Evolutionary conservation across 1,284 basidiomycete genomes (phyloP), one percentile per base, ranked within the genome.

Genomic region (Macrocystidia cucumis): DNA sequence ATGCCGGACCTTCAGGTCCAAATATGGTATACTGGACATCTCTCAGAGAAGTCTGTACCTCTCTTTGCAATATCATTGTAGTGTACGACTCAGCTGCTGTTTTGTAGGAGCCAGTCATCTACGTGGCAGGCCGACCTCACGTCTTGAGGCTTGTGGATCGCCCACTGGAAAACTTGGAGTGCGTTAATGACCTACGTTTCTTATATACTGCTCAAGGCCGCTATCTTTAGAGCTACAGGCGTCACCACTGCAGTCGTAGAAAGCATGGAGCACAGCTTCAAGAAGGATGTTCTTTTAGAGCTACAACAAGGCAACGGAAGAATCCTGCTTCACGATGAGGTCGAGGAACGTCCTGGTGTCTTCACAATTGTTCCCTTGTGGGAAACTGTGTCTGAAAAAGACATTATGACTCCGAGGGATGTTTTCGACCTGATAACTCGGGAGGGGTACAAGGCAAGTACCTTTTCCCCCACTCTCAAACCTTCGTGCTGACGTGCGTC

Each of bases 91-190:
- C 14, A 29, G 26, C 39, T 38, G 39, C 32, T 40, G 27, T 38
- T 14, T 21, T 46, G 6, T 43, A 91, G 78, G 96, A 98, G 65
- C 95, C 96, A 9, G 95, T 98, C 3, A 70, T 98, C 33, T 96
- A 93, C 48, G 72, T 95, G 29, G 78, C 84, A 22, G 91, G 91
- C 6, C 72, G 89, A 34, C 95, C 95, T 0, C 91, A 95, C 54
- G 91, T 98, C 8, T 66, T 99, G 22, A 83, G 96, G n/a, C 69
- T 97, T 1, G 74, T 93, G 5, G 84, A 92, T 54, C 77, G 79
- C 37, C 93, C 92, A 0, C 61, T 97, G 9, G 87, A 90, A 55
- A 98, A 98, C 47, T 87, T 97, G 37, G 88, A 93, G 88, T 91
- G 59, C 57, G 81, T 55, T 3, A 17, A 22, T n/a, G 27, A 12